These are phyloP conservation scores for Isabelozyma heimii DNA, from an alignment of 805 yeast species.

Conservation along the genomic window DNA sequence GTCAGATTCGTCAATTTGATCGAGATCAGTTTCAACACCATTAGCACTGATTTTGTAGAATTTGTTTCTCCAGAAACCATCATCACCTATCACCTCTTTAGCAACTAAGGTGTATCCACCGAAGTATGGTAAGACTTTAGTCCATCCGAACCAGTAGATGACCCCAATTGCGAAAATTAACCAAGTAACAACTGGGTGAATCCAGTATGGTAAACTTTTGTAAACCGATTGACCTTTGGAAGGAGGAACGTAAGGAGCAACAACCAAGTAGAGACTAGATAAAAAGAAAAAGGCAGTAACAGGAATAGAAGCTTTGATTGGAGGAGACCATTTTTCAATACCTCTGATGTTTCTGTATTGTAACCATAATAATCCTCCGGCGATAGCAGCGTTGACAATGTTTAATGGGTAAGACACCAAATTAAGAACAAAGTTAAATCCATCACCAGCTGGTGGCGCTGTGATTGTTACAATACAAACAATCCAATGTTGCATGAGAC, in stretches of 20 bases:
- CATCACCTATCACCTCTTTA: conserved; percentile 57
- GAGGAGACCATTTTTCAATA: conserved; percentile 62
- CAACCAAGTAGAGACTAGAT: conserved; percentile 63
- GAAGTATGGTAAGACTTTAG: conserved; percentile 51
- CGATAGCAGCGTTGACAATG: conserved; percentile 66
- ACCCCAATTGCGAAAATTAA: conserved; percentile 67
- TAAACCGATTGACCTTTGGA: conserved; percentile 63
- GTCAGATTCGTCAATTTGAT: neutral
- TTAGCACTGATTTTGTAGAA: conserved; percentile 37
- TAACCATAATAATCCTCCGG: conserved; percentile 59
- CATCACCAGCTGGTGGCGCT: conserved; percentile 87
- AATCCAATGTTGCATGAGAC: conserved; percentile 73
- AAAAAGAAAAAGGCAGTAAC: conserved; percentile 62
- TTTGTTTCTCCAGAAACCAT: conserved; percentile 71
- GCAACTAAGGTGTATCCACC: conserved; percentile 52
- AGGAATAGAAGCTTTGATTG: conserved; percentile 63
- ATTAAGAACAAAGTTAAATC: conserved; percentile 77
- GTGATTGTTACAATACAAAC: conserved; percentile 70
- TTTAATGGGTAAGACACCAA: conserved; percentile 80
- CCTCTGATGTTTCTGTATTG: conserved; percentile 53
- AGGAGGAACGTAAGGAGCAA: conserved; percentile 82
- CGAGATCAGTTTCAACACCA: conserved; percentile 1
- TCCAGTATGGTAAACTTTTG: conserved; percentile 68
- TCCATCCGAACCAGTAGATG: conserved; percentile 66
- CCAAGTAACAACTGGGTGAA: conserved; percentile 81